Evolutionary conservation across 345 rosid species (phyloP).

Genomic region (Acer yangbiense): DNA sequence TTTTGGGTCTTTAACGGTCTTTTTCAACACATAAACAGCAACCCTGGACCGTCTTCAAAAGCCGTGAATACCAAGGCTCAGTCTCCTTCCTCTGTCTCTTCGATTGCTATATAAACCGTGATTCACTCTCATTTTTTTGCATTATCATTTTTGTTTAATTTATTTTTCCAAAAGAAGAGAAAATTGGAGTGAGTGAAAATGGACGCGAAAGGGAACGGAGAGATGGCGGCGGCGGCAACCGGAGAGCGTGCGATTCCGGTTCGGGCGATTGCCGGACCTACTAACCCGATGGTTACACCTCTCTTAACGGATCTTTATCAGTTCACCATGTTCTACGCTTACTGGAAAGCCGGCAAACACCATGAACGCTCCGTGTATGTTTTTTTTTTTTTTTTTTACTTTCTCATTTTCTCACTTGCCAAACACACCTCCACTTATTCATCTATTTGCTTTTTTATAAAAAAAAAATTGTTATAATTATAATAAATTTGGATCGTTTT

Average conservation of each 20-base stretch:
- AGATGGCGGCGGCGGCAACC: constrained; percentile 4
- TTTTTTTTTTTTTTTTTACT: neutral
- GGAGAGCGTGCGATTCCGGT: constrained; percentile 21
- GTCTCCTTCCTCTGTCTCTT: neutral
- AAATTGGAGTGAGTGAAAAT: constrained; percentile 17
- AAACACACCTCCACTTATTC: neutral
- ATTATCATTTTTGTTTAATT: neutral
- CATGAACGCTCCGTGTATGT: constrained; percentile 80
- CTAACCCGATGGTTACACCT: constrained; percentile 97
- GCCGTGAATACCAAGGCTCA: neutral
- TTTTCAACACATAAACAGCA: neutral
- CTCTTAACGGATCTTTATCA: constrained; percentile 93
- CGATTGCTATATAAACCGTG: neutral
- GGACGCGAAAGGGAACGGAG: constrained; percentile 37
- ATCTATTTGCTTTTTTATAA: neutral
- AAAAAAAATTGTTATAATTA: neutral
- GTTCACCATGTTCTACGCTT: constrained; percentile 98
- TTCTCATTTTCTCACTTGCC: neutral
- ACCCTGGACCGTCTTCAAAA: neutral
- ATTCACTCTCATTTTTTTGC: neutral
- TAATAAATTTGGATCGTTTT: no score
- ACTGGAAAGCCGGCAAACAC: constrained; percentile 96
- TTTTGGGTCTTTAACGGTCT: constrained; percentile 1
- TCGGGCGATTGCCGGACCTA: constrained; percentile 57
- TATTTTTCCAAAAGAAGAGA: neutral